Evolutionary conservation across 306 rosid genomes (phyloP).

Genomic region (Neltuma alba): DNA sequence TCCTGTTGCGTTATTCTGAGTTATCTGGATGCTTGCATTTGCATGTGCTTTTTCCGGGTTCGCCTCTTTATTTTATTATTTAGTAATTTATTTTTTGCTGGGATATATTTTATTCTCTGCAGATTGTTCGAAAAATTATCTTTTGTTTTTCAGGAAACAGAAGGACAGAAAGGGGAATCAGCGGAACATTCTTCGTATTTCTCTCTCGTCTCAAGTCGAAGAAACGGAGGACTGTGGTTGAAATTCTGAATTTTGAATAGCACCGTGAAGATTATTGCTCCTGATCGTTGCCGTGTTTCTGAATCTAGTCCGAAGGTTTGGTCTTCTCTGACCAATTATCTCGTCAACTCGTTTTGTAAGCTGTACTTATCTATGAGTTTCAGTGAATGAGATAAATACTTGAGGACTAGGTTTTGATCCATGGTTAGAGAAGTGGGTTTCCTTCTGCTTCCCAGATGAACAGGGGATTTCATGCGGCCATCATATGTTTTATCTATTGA

Average conservation of each 20-base stretch:
- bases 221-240: constrained; percentile 26
- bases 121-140: constrained; percentile 19
- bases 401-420: constrained; percentile 33
- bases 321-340: constrained; percentile 19
- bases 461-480: not conserved
- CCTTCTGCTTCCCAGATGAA: constrained; percentile 42
- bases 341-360: constrained; percentile 5
- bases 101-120: constrained; percentile 15
- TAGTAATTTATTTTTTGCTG: not conserved
- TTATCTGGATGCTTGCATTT: constrained; percentile 21
- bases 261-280: constrained; percentile 10
- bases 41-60: constrained; percentile 24
- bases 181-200: constrained; percentile 35
- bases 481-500: not conserved
- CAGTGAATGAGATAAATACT: constrained; percentile 27
- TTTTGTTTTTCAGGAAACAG: constrained; percentile 3
- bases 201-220: constrained; percentile 6
- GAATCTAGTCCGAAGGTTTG: constrained; percentile 26
- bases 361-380: constrained; percentile 9
- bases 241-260: constrained; percentile 27
- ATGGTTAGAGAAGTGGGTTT: constrained; percentile 21
- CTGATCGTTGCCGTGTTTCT: constrained; percentile 26
- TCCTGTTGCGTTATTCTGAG: not conserved
- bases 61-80: not conserved
- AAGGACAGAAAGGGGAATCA: not conserved